Evolutionary conservation across 345 rosid species (phyloP).

Genomic region (Camelina neglecta): DNA sequence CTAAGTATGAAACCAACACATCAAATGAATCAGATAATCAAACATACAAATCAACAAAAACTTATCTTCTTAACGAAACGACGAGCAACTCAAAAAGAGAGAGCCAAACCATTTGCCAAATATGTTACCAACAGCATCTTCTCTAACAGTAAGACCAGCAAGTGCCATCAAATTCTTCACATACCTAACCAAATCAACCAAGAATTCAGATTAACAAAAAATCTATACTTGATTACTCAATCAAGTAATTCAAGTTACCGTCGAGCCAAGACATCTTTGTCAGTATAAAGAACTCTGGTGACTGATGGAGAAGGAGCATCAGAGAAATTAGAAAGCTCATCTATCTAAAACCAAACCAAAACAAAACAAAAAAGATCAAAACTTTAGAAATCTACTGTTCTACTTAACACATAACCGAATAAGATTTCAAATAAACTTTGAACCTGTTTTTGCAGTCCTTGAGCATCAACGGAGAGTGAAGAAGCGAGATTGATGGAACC

Average conservation of each 20-base stretch:
- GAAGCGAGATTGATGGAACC: conserved; percentile 44
- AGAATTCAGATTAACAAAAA: conserved; percentile 1
- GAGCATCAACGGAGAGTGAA: conserved; percentile 63
- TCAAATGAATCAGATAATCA: conserved; percentile 9
- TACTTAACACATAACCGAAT: background rate
- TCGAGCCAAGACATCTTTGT: conserved; percentile 82
- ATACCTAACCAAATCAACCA: conserved; percentile 53
- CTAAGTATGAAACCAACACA: conserved; percentile 42
- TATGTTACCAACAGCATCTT: conserved; percentile 94
- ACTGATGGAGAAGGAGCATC: conserved; percentile 89
- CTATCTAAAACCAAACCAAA: conserved; percentile 55
- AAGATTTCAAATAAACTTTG: background rate
- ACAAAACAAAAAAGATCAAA: no score
- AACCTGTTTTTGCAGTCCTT: conserved; percentile 72
- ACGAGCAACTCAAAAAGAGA: conserved; percentile 12
- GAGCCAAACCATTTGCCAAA: conserved; percentile 80
- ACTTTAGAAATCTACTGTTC: background rate
- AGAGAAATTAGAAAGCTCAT: conserved; percentile 81
- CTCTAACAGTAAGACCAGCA: conserved; percentile 78
- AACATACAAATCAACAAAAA: conserved; percentile 4
- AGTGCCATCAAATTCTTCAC: conserved; percentile 78
- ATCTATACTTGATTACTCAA: background rate
- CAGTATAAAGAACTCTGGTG: conserved; percentile 80
- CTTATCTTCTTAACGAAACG: background rate
- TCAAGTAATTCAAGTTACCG: conserved; percentile 49